Percentiles rank a stretch among this genome's conserved stretches.
phyloP scores from a whole-genome alignment of 768 basidiomycete species.

The Boletus fagicola region DNA sequence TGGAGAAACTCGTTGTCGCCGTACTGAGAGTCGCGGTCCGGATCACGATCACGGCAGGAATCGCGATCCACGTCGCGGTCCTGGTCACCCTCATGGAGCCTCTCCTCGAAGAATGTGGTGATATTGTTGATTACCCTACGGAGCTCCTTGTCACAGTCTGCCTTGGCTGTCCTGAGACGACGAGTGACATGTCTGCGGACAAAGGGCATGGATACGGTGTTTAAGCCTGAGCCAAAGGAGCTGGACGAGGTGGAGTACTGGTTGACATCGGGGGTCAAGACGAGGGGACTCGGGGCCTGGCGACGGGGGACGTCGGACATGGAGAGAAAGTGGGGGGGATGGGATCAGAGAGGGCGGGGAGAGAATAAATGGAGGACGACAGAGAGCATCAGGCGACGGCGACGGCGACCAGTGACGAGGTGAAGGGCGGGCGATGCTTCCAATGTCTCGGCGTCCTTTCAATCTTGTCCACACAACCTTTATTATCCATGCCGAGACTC shows the following conservation, averaged over 20 bases:
- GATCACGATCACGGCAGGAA: conserved; percentile 43
- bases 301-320: conserved; percentile 45
- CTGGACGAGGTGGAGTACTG: conserved; percentile 15
- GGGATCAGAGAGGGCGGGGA: conserved; percentile 12
- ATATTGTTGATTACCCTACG: conserved; percentile 92
- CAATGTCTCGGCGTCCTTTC: conserved; percentile 5
- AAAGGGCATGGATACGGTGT: conserved; percentile 89
- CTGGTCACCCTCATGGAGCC: conserved; percentile 73
- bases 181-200: conserved; percentile 91
- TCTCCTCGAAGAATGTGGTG: conserved; percentile 92
- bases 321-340: neutral
- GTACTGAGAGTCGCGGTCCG: conserved; percentile 56
- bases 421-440: conserved; percentile 14
- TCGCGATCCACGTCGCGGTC: conserved; percentile 64
- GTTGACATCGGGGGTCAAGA: conserved; percentile 64
- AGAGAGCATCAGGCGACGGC: conserved; percentile 22
- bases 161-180: conserved; percentile 90
- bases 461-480: neutral
- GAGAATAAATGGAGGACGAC: conserved; percentile 5
- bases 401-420: conserved; percentile 18
- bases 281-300: conserved; percentile 70
- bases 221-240: conserved; percentile 51
- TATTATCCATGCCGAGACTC: conserved; percentile 10
- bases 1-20: conserved; percentile 56
- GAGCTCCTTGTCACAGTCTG: conserved; percentile 95